Base-by-base conservation (phyloP, 129 eudicot species). In the Kitagawia praeruptora region DNA sequence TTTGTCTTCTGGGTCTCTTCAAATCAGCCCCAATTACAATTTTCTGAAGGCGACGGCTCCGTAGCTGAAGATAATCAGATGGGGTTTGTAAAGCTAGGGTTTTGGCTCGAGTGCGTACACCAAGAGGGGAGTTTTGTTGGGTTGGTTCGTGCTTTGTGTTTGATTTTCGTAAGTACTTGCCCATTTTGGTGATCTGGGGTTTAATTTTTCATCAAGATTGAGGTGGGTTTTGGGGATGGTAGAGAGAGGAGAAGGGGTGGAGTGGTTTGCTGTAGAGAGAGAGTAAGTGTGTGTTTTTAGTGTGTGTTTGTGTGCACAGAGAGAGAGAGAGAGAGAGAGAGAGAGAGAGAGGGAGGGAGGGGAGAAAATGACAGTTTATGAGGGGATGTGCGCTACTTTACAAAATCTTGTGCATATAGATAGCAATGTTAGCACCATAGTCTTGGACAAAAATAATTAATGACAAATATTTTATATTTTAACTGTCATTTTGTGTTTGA, bases 1-100 rank as follows among this genome's bases (percentile, higher is more conserved):
- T 16, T 80, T 39, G 41, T 72, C 39, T 77, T 16, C 83, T 81
- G 87, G 90, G 74, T 73, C 80, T 82, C 79, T 77, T 87, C 3
- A 75, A 81, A 13, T 21, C 56, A 7, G 28, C 27, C 4, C 31
- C 21, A 39, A 70, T 54, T 16, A 75, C 66, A 48, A 86, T 86
- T 78, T 88, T 88, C 19, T 80, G 76, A 9, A 88, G 91, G 3
- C 91, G 85, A 3, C 89, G 85, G 74, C 89, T 88, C 1, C 97
- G 83, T 1, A 92, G 96, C 81, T 92, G 89, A 74, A 92, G 89
- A 69, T 85, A 92, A 9, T 70, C 87, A 13, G 82, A 81, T 3
- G 83, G 28, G 28, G 85, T 61, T 34, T 70, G 82, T 8, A 80
- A 25, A 51, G 82, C 77, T 70, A 80, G 82, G 75, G 82, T 80